phyloP scores from a whole-genome alignment of 1,284 basidiomycete genomes.

The Cystobasidiaceae sp. region DNA sequence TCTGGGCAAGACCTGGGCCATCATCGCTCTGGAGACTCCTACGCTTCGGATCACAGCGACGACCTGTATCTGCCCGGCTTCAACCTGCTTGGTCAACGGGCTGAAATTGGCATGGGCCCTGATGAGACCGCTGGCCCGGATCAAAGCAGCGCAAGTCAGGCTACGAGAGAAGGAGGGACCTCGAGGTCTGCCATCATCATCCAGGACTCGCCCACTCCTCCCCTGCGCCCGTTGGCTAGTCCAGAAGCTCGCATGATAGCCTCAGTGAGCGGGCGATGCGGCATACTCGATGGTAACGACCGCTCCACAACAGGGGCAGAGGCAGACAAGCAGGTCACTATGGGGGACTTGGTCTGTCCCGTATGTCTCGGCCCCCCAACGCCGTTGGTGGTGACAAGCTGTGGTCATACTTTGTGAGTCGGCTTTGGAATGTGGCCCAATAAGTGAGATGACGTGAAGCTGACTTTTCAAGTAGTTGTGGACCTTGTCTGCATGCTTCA shows the following conservation, averaged over 20 bases:
- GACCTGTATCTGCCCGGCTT: no score
- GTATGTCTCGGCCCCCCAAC: conserved; percentile 40
- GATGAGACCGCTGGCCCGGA: no score
- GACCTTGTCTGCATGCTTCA: conserved; percentile 24
- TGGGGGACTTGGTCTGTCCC: conserved; percentile 36
- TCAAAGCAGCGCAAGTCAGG: no score
- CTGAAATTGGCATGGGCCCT: no score
- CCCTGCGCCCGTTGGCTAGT: conserved; percentile 25
- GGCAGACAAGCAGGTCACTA: conserved; percentile 4
- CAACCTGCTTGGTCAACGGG: no score
- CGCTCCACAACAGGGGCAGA: not conserved
- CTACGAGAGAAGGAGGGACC: not conserved
- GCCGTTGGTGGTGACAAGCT: conserved; percentile 38
- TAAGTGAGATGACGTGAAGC: not conserved
- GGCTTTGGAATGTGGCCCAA: conserved; percentile 33
- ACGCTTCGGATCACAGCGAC: no score
- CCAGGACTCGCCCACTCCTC: conserved; percentile 24
- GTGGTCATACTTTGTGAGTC: conserved; percentile 41
- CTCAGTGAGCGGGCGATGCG: conserved; percentile 2
- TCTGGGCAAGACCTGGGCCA: no score
- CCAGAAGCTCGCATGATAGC: conserved; percentile 20
- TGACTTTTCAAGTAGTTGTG: conserved; percentile 7
- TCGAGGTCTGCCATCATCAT: conserved; percentile 19
- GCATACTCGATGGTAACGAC: not conserved
- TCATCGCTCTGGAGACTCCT: no score